Conservation (phyloP, 2,329 filamentous ascomycete species). For the Penicillium capsulatum region DNA sequence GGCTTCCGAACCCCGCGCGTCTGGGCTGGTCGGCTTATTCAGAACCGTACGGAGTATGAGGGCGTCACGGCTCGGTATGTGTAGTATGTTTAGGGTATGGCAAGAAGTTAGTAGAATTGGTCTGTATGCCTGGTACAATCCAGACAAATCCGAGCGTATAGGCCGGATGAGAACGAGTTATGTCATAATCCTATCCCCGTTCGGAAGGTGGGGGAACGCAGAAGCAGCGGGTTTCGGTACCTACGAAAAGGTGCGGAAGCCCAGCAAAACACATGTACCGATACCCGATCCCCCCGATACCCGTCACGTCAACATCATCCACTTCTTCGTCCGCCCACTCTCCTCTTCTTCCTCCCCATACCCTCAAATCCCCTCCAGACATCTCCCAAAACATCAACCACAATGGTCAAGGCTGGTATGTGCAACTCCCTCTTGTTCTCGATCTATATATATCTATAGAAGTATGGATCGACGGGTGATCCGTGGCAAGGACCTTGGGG, state of each 20-base stretch:
- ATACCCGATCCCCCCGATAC: neutral
- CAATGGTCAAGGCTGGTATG: slow-evolving; percentile 98
- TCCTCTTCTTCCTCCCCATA: slow-evolving; percentile 12
- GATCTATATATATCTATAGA: slow-evolving; percentile 10
- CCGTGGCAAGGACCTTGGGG: slow-evolving; percentile 30
- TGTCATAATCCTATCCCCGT: slow-evolving; percentile 21
- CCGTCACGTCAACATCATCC: slow-evolving; percentile 27
- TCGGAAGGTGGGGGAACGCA: slow-evolving; percentile 22
- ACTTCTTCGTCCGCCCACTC: slow-evolving; percentile 20
- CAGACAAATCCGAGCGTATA: no score
- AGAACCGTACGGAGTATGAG: slow-evolving; percentile 6
- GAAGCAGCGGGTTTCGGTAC: no score
- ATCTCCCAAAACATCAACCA: slow-evolving; percentile 53
- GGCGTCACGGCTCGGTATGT: slow-evolving; percentile 9
- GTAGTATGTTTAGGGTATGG: no score
- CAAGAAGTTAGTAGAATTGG: no score
- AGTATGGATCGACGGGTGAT: slow-evolving; percentile 1
- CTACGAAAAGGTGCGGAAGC: neutral
- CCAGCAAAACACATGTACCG: neutral
- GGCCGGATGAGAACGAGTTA: slow-evolving; percentile 12
- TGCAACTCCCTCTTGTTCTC: slow-evolving; percentile 20
- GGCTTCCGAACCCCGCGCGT: slow-evolving; percentile 12
- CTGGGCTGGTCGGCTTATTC: slow-evolving; percentile 21
- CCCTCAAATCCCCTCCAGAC: slow-evolving; percentile 6
- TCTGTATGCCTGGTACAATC: no score